Percentiles rank a stretch among this genome's conserved stretches.
phyloP scores from a whole-genome alignment of 2,329 filamentous ascomycete species.

The Cercospora nicotianae region DNA sequence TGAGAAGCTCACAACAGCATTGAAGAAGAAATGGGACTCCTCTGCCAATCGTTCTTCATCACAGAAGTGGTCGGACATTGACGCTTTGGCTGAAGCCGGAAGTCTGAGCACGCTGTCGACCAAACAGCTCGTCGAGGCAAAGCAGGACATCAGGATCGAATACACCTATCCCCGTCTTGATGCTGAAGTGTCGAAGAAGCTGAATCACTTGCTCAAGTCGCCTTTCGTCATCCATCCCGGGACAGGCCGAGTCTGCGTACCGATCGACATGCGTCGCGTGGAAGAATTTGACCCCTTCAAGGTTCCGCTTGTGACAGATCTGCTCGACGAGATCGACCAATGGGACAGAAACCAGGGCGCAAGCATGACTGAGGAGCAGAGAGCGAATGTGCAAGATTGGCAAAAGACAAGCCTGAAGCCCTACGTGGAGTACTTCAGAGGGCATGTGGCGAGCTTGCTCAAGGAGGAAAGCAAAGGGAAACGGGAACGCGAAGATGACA shows the following conservation, averaged over 20 bases:
- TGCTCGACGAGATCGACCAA: constrained; percentile 81
- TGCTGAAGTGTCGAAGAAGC: constrained; percentile 94
- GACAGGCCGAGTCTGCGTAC: constrained; percentile 91
- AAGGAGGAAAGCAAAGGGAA: constrained; percentile 64
- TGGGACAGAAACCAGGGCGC: constrained; percentile 60
- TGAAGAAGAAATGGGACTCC: constrained; percentile 89
- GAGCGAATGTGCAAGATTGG: constrained; percentile 71
- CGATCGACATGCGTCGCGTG: constrained; percentile 73
- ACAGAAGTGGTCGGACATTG: constrained; percentile 93
- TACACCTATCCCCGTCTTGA: constrained; percentile 98
- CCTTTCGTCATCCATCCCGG: constrained; percentile 96
- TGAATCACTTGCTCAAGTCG: constrained; percentile 96
- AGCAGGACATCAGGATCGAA: constrained; percentile 93
- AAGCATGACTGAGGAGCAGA: constrained; percentile 45
- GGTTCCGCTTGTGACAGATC: constrained; percentile 83
- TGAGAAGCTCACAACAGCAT: constrained; percentile 69
- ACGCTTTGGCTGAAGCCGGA: constrained; percentile 75
- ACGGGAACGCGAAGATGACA: constrained; percentile 59
- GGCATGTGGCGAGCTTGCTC: constrained; percentile 74
- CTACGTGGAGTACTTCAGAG: constrained; percentile 85
- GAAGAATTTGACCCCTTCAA: constrained; percentile 82
- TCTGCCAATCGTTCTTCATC: constrained; percentile 73
- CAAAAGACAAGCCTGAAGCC: constrained; percentile 95
- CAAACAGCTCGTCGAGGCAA: constrained; percentile 76
- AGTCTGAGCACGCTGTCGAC: constrained; percentile 59